These are phyloP conservation scores for Cryptococcus sp. DNA, from an alignment of 1,284 basidiomycete species.

Conservation along the genomic window DNA sequence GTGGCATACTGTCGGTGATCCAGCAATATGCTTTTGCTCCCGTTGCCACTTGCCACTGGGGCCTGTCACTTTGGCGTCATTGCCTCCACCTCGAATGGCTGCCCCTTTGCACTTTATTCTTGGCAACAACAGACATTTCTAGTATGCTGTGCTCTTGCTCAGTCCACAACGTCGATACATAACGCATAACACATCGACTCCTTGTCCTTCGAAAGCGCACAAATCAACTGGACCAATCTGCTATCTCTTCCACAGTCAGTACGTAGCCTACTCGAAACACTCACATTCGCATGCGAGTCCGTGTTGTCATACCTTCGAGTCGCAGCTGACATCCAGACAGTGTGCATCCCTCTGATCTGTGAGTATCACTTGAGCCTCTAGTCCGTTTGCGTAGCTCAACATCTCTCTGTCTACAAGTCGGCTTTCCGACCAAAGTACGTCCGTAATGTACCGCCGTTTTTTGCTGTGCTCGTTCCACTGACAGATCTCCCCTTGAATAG, in stretches of 20 bases:
- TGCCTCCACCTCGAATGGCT: slow-evolving; percentile 1
- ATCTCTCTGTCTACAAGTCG: slow-evolving; percentile 21
- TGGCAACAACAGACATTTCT: slow-evolving; percentile 1
- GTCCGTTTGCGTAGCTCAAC: no score
- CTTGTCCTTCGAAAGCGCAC: not conserved
- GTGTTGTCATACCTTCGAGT: no score
- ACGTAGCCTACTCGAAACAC: no score
- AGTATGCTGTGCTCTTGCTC: not conserved
- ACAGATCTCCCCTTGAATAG: slow-evolving; percentile 11
- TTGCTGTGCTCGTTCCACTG: slow-evolving; percentile 2
- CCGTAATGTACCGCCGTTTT: not conserved
- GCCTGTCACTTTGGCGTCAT: slow-evolving; percentile 2
- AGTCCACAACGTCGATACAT: not conserved
- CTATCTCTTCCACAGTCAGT: no score
- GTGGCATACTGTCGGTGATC: no score
- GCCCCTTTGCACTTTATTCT: not conserved
- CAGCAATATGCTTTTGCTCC: no score
- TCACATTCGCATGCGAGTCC: no score
- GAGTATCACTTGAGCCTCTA: slow-evolving; percentile 6
- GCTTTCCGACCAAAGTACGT: slow-evolving; percentile 46
- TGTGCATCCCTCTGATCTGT: slow-evolving; percentile 49
- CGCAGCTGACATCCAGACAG: slow-evolving; percentile 10
- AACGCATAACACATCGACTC: not conserved
- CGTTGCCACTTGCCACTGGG: slow-evolving; percentile 9
- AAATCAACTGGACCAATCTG: no score